A percentile compares a stretch with the other conserved stretches of the same genome.
Conservation (phyloP, 192 early-diverging fungal genomes). For the Phycomyces nitens region DNA sequence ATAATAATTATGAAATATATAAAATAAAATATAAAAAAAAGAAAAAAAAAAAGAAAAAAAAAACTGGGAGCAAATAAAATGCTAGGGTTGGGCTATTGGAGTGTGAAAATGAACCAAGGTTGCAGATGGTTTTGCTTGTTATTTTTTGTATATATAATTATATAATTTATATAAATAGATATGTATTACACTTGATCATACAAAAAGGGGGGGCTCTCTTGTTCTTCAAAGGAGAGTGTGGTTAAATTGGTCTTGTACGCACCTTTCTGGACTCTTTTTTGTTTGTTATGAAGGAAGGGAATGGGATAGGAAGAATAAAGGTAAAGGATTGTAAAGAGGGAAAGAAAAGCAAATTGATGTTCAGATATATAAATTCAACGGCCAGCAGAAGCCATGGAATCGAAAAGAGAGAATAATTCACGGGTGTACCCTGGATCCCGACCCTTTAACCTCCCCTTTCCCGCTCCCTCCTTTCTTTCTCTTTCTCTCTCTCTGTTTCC, state of each 20-base stretch:
- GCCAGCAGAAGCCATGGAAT: too few species aligned
- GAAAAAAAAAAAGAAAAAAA: conserved; percentile 3
- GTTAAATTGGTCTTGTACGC: too few species aligned
- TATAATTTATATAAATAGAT: too few species aligned
- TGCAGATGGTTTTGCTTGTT: too few species aligned
- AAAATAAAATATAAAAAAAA: conserved; percentile 16
- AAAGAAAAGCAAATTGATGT: neutral
- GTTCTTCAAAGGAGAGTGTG: too few species aligned
- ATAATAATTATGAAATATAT: neutral
- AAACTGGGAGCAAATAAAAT: conserved; percentile 9
- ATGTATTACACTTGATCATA: too few species aligned
- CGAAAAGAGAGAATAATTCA: neutral
- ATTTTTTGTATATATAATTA: too few species aligned
- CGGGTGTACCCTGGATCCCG: neutral
- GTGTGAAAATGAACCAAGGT: neutral
- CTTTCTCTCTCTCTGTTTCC: too few species aligned
- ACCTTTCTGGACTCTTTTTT: too few species aligned
- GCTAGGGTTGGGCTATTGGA: neutral
- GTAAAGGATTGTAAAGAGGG: conserved; percentile 5
- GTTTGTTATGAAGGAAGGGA: neutral
- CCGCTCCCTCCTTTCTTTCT: neutral
- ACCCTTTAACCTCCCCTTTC: neutral
- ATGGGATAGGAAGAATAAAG: conserved; percentile 8
- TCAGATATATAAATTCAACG: too few species aligned
- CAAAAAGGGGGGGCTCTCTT: too few species aligned